Conservation (phyloP, 1,284 basidiomycete genomes). For the Pseudozyma sp. region DNA sequence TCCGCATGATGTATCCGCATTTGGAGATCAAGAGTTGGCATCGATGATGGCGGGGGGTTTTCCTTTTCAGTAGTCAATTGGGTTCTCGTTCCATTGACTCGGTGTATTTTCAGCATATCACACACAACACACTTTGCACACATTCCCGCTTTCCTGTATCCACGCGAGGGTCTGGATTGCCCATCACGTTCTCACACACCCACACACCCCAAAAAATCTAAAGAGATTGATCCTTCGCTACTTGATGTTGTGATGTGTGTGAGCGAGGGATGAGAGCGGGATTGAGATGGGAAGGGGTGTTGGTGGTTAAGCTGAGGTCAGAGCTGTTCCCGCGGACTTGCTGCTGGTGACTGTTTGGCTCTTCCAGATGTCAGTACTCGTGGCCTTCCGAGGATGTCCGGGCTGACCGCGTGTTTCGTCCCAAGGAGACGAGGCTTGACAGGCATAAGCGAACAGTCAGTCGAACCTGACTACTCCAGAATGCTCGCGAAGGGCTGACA, state of each 20-base stretch:
- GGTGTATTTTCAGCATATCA: conserved; percentile 45
- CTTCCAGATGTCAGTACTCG: no score
- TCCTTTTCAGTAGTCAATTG: neutral
- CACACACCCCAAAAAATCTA: conserved; percentile 31
- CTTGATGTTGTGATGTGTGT: neutral
- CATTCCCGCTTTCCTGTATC: neutral
- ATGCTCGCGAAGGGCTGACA: no score
- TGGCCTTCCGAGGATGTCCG: no score
- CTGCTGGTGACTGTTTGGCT: no score
- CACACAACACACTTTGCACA: conserved; percentile 9
- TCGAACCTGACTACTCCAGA: no score
- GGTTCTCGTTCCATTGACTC: neutral
- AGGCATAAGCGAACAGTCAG: no score
- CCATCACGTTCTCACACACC: conserved; percentile 1
- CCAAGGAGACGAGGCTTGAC: no score
- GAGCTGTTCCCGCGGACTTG: no score
- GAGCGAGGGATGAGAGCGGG: neutral
- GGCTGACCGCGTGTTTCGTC: no score
- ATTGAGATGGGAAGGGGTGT: neutral
- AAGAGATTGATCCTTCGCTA: conserved; percentile 41
- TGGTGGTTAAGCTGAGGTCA: no score
- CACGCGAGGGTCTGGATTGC: neutral
- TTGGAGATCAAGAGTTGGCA: neutral
- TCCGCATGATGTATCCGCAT: neutral
- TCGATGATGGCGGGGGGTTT: conserved; percentile 5